phyloP scores from a whole-genome alignment of 1,284 basidiomycete genomes.

The Puccinia horiana region DNA sequence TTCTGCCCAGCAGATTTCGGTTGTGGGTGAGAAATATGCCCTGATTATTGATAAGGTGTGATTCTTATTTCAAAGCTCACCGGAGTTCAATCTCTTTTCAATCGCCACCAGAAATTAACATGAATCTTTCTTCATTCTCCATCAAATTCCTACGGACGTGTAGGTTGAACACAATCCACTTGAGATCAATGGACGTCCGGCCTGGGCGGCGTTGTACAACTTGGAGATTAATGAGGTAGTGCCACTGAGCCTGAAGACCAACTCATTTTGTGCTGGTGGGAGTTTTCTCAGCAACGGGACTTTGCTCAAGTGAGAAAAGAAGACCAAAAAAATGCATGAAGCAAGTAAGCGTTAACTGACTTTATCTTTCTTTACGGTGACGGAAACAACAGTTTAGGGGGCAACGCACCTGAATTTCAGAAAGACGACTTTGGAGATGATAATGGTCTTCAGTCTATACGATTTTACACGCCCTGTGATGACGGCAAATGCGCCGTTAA shows the following conservation, averaged over 20 bases:
- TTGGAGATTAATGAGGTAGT: slow-evolving; percentile 26
- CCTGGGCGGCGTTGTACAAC: slow-evolving; percentile 42
- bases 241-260: slow-evolving; percentile 9
- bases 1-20: slow-evolving; percentile 31
- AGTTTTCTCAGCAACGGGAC: slow-evolving; percentile 36
- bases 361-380: not conserved
- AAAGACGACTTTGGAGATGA: slow-evolving; percentile 70
- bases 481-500: slow-evolving; percentile 66
- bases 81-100: not conserved
- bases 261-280: slow-evolving; percentile 44
- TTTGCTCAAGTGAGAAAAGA: slow-evolving; percentile 28
- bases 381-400: slow-evolving; percentile 6
- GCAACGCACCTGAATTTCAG: not conserved
- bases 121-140: not conserved
- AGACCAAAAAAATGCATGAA: not conserved
- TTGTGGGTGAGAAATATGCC: slow-evolving; percentile 25
- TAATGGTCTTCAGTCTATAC: slow-evolving; percentile 73
- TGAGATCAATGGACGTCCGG: slow-evolving; percentile 11
- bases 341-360: not conserved
- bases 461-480: slow-evolving; percentile 71
- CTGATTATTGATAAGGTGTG: slow-evolving; percentile 37
- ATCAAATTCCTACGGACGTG: not conserved
- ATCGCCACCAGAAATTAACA: not conserved
- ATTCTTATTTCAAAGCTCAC: not conserved
- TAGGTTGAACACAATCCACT: slow-evolving; percentile 44